Conservation (phyloP, 495 filamentous ascomycete species). For the Lasiosphaeris hirsuta region DNA sequence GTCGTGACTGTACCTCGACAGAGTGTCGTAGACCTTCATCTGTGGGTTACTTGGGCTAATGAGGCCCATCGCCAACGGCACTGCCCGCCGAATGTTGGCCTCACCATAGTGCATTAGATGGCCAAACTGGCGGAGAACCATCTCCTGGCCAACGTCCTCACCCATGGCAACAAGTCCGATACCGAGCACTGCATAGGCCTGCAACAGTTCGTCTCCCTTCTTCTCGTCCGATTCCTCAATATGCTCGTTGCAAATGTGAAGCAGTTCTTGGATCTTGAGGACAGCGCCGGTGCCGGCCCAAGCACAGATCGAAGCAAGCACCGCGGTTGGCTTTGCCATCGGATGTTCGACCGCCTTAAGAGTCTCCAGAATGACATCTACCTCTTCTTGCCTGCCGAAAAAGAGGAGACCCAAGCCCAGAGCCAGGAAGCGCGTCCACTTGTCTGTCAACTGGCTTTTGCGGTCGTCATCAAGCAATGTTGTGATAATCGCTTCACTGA, state of each 20-base stretch:
- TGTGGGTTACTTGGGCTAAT: constrained; percentile 97
- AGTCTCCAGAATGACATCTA: constrained; percentile 90
- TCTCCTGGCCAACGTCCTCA: constrained; percentile 96
- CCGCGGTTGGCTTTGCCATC: constrained; percentile 84
- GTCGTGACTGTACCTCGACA: constrained; percentile 98
- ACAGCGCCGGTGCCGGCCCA: constrained; percentile 98
- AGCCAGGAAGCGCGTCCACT: constrained; percentile 96
- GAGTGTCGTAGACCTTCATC: constrained; percentile 99
- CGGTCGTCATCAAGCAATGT: constrained; percentile 91
- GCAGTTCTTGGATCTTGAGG: constrained; percentile 89
- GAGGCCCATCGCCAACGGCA: constrained; percentile 95
- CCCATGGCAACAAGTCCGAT: constrained; percentile 95
- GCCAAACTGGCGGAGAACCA: constrained; percentile 95
- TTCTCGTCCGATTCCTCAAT: constrained; percentile 88
- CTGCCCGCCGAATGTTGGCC: constrained; percentile 90
- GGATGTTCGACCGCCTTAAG: constrained; percentile 94
- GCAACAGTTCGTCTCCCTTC: constrained; percentile 88
- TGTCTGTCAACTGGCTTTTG: constrained; percentile 83
- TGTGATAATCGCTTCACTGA: constrained; percentile 82
- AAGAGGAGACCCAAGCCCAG: constrained; percentile 91
- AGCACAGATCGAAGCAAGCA: constrained; percentile 91
- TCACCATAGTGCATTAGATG: constrained; percentile 99
- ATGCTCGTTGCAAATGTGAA: constrained; percentile 96
- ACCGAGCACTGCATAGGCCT: constrained; percentile 93
- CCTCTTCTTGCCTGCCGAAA: constrained; percentile 95